Percentiles rank a stretch among this genome's conserved stretches.
phyloP scores from a whole-genome alignment of 2,329 filamentous ascomycete species.

The Aspergillus cejpii region DNA sequence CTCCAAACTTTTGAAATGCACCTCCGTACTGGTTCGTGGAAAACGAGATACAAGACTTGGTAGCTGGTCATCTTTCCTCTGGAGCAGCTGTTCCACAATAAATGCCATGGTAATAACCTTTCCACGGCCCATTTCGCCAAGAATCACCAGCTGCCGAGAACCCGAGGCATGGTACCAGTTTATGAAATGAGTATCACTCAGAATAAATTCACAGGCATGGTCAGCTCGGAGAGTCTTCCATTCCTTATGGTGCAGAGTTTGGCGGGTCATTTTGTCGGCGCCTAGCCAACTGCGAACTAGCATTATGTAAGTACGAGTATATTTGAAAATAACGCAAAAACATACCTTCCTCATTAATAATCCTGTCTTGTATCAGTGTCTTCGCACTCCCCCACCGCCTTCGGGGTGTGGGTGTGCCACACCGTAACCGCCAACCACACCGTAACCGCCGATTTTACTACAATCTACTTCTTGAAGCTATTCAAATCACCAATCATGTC shows the following conservation, averaged over 20 bases:
- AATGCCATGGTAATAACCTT: constrained; percentile 14
- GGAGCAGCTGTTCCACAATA: constrained; percentile 13
- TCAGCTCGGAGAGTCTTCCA: constrained; percentile 9
- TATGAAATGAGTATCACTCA: constrained; percentile 10
- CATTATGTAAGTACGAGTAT: constrained; percentile 3
- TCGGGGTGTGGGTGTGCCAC: too few species aligned
- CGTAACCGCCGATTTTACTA: too few species aligned
- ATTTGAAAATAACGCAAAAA: neutral
- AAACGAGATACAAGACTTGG: too few species aligned
- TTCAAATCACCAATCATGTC: too few species aligned
- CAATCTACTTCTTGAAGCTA: too few species aligned
- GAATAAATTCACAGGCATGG: constrained; percentile 13
- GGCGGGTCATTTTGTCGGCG: constrained; percentile 10
- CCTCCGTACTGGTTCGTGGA: too few species aligned
- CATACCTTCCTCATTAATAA: constrained; percentile 22
- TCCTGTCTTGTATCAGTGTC: too few species aligned
- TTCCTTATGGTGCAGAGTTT: constrained; percentile 7
- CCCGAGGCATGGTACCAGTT: constrained; percentile 10
- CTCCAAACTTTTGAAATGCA: too few species aligned
- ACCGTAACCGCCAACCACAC: too few species aligned
- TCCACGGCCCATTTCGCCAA: constrained; percentile 15
- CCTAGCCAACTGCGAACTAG: constrained; percentile 12
- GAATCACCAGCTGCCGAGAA: constrained; percentile 11
- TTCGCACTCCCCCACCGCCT: too few species aligned
- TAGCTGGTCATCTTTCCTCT: too few species aligned